Evolutionary conservation across 1,284 basidiomycete species (phyloP).

Genomic region (Ceratobasidium sp.): DNA sequence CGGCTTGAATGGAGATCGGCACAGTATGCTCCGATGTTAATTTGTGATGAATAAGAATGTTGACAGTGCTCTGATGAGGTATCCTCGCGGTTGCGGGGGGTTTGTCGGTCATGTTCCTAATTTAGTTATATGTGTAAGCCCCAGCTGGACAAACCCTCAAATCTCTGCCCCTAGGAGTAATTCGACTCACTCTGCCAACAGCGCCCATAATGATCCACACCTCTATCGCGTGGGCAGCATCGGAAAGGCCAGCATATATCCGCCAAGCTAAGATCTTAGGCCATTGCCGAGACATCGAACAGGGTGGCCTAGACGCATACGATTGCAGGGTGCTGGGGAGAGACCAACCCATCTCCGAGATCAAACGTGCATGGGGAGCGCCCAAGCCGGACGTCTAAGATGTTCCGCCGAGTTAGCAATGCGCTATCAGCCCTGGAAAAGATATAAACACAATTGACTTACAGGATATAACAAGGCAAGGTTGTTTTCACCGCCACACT

Average conservation of each 20-base stretch:
- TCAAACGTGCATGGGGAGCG: too few species aligned
- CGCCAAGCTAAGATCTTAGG: too few species aligned
- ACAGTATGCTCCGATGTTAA: conserved; percentile 2
- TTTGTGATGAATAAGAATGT: not conserved
- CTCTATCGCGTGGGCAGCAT: conserved; percentile 4
- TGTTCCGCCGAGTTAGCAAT: too few species aligned
- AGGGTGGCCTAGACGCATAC: not conserved
- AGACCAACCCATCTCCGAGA: too few species aligned
- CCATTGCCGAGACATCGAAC: not conserved
- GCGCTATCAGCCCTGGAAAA: too few species aligned
- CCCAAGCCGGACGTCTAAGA: too few species aligned
- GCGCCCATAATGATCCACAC: conserved; percentile 1
- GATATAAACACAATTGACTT: too few species aligned
- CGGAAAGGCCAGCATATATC: not conserved
- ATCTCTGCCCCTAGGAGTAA: too few species aligned
- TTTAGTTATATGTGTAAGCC: conserved; percentile 11
- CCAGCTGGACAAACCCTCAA: conserved; percentile 4
- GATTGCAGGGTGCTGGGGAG: not conserved
- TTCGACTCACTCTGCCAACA: not conserved
- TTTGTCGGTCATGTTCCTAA: conserved; percentile 9
- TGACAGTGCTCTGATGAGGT: conserved; percentile 16
- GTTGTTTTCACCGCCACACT: too few species aligned
- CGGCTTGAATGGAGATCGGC: not conserved
- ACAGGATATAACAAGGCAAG: too few species aligned
- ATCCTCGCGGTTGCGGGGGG: conserved; percentile 21